These are phyloP conservation scores for Spirogloea muscicola DNA, from an alignment of 139 green algal genomes.

Conservation along the genomic window DNA sequence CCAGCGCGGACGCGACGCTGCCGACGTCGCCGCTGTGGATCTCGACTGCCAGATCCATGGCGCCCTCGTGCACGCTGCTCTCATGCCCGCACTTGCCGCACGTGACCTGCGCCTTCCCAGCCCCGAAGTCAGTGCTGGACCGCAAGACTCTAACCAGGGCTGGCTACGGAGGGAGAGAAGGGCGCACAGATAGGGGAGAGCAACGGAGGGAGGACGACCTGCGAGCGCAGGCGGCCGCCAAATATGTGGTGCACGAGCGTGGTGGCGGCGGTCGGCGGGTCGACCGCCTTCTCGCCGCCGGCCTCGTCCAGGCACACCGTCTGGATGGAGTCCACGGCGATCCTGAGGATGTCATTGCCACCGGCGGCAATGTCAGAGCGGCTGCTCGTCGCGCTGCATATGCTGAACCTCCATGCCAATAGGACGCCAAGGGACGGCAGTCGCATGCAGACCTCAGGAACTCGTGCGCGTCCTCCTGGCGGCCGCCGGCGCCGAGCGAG, in stretches of 20 bases:
- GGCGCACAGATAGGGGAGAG: no score
- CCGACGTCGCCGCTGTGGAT: conserved; percentile 50
- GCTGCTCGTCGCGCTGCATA: no score
- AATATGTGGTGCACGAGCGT: conserved; percentile 64
- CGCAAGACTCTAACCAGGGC: no score
- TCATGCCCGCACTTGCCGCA: conserved; percentile 75
- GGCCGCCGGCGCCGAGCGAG: no score
- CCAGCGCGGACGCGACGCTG: conserved; percentile 45
- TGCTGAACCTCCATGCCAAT: no score
- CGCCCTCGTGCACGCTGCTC: conserved; percentile 72
- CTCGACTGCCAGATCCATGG: conserved; percentile 86
- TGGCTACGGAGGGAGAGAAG: no score
- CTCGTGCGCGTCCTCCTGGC: conserved; percentile 39
- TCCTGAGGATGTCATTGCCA: no score
- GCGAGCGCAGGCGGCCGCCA: conserved; percentile 59
- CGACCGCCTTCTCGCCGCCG: conserved; percentile 52
- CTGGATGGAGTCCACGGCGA: conserved; percentile 56
- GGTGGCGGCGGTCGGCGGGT: conserved; percentile 59
- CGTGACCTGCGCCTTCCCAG: conserved; percentile 79
- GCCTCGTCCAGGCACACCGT: conserved; percentile 54
- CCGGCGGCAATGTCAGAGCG: no score
- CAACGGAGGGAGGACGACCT: conserved; percentile 36
- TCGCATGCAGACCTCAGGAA: conserved; percentile 43
- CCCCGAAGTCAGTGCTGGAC: no score
- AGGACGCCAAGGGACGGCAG: no score